Percentiles rank a stretch among this genome's conserved stretches.
Evolutionary conservation across 768 basidiomycete genomes (phyloP).

Genomic region (Amylocystis lapponica): DNA sequence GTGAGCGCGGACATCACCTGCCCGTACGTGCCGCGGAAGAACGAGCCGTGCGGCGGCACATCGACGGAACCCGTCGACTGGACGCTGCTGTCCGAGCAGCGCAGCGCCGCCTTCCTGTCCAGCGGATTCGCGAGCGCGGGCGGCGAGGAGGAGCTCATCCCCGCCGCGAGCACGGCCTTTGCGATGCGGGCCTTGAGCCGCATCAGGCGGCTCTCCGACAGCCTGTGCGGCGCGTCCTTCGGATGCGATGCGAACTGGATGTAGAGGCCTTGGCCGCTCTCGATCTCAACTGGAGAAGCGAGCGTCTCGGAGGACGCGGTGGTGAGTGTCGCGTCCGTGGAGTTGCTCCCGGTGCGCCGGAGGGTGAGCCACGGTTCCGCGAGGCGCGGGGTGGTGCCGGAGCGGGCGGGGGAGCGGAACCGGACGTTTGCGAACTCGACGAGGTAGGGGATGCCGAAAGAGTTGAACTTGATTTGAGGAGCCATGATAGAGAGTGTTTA

Average conservation of each 20-base stretch:
- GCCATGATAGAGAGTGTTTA: constrained; percentile 17
- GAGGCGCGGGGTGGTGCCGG: constrained; percentile 3
- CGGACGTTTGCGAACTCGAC: constrained; percentile 30
- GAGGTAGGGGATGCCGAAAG: constrained; percentile 29
- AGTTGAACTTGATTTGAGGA: constrained; percentile 26
- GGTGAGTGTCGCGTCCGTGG: constrained; percentile 7
- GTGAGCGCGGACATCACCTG: constrained; percentile 36
- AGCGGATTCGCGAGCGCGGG: constrained; percentile 13
- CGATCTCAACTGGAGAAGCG: constrained; percentile 3
- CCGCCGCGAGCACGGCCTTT: constrained; percentile 32
- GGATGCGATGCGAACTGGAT: constrained; percentile 19
- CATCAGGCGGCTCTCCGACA: constrained; percentile 16
- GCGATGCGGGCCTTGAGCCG: constrained; percentile 32
- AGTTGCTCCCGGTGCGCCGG: constrained; percentile 3
- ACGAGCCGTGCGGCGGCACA: constrained; percentile 17
- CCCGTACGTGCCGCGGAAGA: constrained; percentile 40
- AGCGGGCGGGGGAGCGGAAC: constrained; percentile 19
- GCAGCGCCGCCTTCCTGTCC: constrained; percentile 1
- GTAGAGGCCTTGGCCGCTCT: constrained; percentile 14
- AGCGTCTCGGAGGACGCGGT: constrained; percentile 18
- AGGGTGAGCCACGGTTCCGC: constrained; percentile 7
- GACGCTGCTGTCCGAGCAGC: constrained; percentile 13
- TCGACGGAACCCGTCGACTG: constrained; percentile 11
- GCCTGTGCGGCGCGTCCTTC: constrained; percentile 9
- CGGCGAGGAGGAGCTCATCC: constrained; percentile 32